phyloP scores from a whole-genome alignment of 306 rosid species.

The Vachellia pachyceras region DNA sequence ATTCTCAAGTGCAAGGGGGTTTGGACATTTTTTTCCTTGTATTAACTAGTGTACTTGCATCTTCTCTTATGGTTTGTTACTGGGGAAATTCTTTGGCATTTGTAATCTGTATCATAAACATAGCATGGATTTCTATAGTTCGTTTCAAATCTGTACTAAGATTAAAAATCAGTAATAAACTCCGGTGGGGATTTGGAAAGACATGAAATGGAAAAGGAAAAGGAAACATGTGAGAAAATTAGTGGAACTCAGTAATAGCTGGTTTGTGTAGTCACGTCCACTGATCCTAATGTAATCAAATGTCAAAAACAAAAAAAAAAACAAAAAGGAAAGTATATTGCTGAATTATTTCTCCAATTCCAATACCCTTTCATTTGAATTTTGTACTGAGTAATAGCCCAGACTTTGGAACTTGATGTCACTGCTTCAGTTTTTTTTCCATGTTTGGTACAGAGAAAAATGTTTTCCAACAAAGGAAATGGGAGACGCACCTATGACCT shows the following conservation, averaged over 20 bases:
- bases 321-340: neutral
- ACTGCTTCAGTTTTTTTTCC: neutral
- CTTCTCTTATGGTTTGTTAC: slow-evolving; percentile 13
- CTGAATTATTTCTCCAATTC: slow-evolving; percentile 16
- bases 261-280: neutral
- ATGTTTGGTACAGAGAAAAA: neutral
- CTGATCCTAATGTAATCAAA: neutral
- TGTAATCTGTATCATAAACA: neutral
- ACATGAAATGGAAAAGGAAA: no score
- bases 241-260: neutral
- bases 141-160: neutral
- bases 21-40: neutral
- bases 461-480: neutral
- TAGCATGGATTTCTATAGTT: neutral
- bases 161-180: neutral
- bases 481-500: neutral
- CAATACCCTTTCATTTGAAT: slow-evolving; percentile 5
- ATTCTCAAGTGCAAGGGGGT: no score
- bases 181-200: neutral
- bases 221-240: neutral
- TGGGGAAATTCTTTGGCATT: neutral
- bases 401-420: neutral
- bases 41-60: neutral
- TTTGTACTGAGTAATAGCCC: neutral
- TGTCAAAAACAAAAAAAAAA: no score